Evolutionary conservation across 495 filamentous ascomycete genomes (phyloP), one percentile per base, ranked within the genome.

Genomic region (Cercophora samala): DNA sequence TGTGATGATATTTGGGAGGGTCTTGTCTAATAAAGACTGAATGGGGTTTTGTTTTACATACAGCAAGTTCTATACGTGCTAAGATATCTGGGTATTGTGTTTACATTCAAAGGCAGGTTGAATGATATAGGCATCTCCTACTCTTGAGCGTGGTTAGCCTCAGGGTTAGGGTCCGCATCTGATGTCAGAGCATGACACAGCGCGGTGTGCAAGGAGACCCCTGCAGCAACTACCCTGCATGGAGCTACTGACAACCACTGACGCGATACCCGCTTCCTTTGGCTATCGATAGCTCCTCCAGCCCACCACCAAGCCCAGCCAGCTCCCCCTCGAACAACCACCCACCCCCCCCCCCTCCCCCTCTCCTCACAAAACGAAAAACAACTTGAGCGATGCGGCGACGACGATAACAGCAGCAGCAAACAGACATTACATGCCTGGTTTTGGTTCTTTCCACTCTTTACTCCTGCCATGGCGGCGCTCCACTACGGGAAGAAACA

Each of bases 391-490:
- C 68, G 75, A 82, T 82, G 79, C 76, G 69, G 76, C 76, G 69
- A 72, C 73, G 64, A 73, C 63, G 26, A 29, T 29, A 29, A 29
- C 26, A 29, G 4, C 26, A 29, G n/a, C 26, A 0, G 26, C 26
- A 29, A 29, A 29, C 26, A n/a, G n/a, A n/a, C n/a, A n/a, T n/a
- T n/a, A 54, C 67, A 77, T 67, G 67, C 72, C 56, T 52, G 69
- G n/a, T 46, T 24, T 64, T 66, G 64, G 4, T 8, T 8, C 26
- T 29, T 58, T 68, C 51, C 75, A 72, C 56, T 60, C 55, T 69
- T 79, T 74, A 72, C 59, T 56, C 52, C 68, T 79, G 88, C 77
- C 82, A 97, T 95, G 91, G 87, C 85, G 91, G 87, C 85, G 85
- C 86, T 94, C 82, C 87, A 84, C 3, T 29, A 29, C 26, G 77